Evolutionary conservation across 1,139 yeast genomes (phyloP).

Genomic region (Groenewaldozyma auringiensis): DNA sequence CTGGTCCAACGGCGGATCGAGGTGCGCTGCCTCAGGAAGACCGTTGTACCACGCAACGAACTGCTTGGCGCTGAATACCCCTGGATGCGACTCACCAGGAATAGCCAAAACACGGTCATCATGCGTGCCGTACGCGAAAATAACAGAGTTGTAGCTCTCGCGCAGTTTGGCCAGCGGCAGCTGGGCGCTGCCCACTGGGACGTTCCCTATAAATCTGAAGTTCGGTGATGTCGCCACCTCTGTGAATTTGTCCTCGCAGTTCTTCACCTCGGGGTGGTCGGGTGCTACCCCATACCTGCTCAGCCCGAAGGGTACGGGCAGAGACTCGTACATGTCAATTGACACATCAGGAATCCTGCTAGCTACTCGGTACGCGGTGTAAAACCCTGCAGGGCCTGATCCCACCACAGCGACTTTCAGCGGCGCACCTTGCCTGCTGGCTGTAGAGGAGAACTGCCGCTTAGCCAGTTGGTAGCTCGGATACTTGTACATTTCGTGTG

Average conservation of each 20-base stretch:
- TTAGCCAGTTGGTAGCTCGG: neutral
- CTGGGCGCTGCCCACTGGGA: constrained; percentile 52
- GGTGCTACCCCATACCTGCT: constrained; percentile 98
- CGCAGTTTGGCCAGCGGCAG: constrained; percentile 44
- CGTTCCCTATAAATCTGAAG: constrained; percentile 72
- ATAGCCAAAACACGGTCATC: constrained; percentile 51
- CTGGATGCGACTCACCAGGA: constrained; percentile 50
- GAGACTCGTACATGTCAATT: constrained; percentile 55
- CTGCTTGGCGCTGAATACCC: constrained; percentile 75
- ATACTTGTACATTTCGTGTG: neutral
- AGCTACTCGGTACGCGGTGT: constrained; percentile 71
- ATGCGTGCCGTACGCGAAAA: constrained; percentile 78
- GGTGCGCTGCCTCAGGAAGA: constrained; percentile 50
- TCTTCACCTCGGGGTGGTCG: constrained; percentile 97
- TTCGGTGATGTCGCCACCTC: constrained; percentile 43
- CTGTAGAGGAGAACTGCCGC: neutral
- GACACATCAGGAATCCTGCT: constrained; percentile 37
- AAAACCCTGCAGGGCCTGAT: constrained; percentile 95
- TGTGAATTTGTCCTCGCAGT: constrained; percentile 56
- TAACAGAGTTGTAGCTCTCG: constrained; percentile 58
- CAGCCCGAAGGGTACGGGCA: constrained; percentile 88
- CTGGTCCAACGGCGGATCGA: constrained; percentile 49
- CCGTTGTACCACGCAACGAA: constrained; percentile 98
- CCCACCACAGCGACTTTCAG: constrained; percentile 69
- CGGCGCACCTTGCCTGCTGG: constrained; percentile 5